Conservation (phyloP, 352 stramenopile genomes). For the Phytophthora fragariae region DNA sequence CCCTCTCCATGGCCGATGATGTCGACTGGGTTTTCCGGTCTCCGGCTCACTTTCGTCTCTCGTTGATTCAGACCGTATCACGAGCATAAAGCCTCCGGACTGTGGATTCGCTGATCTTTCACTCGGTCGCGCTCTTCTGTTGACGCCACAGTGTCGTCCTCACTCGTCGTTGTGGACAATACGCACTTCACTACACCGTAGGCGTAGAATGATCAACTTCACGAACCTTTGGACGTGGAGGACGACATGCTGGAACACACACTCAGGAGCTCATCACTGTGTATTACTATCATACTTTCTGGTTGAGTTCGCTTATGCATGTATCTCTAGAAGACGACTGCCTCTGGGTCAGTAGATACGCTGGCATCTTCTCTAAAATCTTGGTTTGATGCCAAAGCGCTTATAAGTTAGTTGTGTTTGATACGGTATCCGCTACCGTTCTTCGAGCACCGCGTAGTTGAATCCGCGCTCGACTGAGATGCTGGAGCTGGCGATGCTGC, state of each 20-base stretch:
- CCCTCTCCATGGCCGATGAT: slow-evolving; percentile 9
- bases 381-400: slow-evolving; percentile 8
- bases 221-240: no score
- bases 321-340: slow-evolving; percentile 6
- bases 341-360: slow-evolving; percentile 20
- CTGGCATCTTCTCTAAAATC: slow-evolving; percentile 1
- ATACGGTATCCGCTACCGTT: slow-evolving; percentile 24
- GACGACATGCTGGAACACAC: background rate
- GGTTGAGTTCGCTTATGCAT: slow-evolving; percentile 11
- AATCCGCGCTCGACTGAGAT: slow-evolving; percentile 43
- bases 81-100: slow-evolving; percentile 1
- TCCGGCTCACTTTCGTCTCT: slow-evolving; percentile 34
- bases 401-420: slow-evolving; percentile 44
- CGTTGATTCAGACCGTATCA: slow-evolving; percentile 21
- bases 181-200: background rate
- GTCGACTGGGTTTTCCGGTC: slow-evolving; percentile 17
- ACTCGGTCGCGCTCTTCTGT: background rate
- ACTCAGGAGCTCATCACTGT: slow-evolving; percentile 4
- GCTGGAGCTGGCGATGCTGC: slow-evolving; percentile 36
- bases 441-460: slow-evolving; percentile 42
- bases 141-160: background rate
- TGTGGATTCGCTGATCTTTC: slow-evolving; percentile 14
- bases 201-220: background rate
- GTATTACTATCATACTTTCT: slow-evolving; percentile 28
- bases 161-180: background rate